A percentile compares a stretch with the other conserved stretches of the same genome.
Conservation (phyloP, 257 asterid genomes). For the Paraleonurus japonicus region DNA sequence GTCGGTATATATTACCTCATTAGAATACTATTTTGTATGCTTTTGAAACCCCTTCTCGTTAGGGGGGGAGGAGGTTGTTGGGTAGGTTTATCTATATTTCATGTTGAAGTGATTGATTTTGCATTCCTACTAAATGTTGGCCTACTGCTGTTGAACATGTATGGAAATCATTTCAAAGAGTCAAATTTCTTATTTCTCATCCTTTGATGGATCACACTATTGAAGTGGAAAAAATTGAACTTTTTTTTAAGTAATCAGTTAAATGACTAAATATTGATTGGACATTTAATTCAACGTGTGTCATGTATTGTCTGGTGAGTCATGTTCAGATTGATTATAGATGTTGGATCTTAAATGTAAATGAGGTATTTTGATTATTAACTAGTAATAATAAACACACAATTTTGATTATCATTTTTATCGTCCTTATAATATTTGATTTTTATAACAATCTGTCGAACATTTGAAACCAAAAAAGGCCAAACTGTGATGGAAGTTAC, state of each 20-base stretch:
- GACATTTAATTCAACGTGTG: constrained; percentile 20
- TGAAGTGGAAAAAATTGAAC: constrained; percentile 6
- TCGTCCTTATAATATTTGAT: too few relatives aligned
- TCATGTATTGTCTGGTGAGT: constrained; percentile 34
- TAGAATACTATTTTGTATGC: background rate
- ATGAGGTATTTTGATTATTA: background rate
- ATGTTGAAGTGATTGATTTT: constrained; percentile 22
- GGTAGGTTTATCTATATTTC: background rate
- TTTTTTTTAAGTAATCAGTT: constrained; percentile 1
- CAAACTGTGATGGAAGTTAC: background rate
- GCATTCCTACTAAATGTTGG: constrained; percentile 9
- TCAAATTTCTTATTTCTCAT: constrained; percentile 4
- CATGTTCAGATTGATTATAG: constrained; percentile 19
- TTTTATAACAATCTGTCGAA: too few relatives aligned
- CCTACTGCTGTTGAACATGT: constrained; percentile 16
- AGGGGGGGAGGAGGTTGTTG: too few relatives aligned
- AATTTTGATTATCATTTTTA: too few relatives aligned
- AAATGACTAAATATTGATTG: constrained; percentile 16
- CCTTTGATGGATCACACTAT: background rate
- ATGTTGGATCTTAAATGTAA: background rate
- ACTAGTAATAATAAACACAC: too few relatives aligned
- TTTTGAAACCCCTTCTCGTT: constrained; percentile 2
- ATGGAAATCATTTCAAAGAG: constrained; percentile 11
- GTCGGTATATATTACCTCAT: background rate
- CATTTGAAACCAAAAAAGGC: too few relatives aligned